A percentile compares a stretch with the other conserved stretches of the same genome.
phyloP scores from a whole-genome alignment of 2,329 filamentous ascomycete species.

The Epichloe elymi region DNA sequence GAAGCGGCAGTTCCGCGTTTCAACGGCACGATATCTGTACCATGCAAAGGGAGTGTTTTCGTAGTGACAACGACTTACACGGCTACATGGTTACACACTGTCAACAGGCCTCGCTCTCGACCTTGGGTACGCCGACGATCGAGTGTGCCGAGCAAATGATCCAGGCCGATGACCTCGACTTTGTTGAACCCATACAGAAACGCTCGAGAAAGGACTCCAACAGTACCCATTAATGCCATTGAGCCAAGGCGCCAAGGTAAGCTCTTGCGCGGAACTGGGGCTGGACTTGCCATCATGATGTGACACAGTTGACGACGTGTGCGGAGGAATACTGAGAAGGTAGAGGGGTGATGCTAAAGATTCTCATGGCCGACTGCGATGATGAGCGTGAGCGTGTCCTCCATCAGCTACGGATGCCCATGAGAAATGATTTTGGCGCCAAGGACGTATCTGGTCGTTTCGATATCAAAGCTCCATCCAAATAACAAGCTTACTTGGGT shows the following conservation, averaged over 20 bases:
- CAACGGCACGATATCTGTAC: too few relatives aligned
- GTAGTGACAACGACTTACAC: slow-evolving; percentile 16
- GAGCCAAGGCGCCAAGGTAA: slow-evolving; percentile 62
- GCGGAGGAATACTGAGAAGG: not conserved
- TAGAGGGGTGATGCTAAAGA: not conserved
- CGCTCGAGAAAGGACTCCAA: slow-evolving; percentile 54
- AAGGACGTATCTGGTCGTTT: not conserved
- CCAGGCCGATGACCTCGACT: slow-evolving; percentile 64
- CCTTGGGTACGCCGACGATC: slow-evolving; percentile 55
- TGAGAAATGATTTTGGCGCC: not conserved
- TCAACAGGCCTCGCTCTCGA: slow-evolving; percentile 67
- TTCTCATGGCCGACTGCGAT: slow-evolving; percentile 1
- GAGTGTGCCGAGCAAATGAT: slow-evolving; percentile 60
- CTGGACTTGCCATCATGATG: slow-evolving; percentile 10
- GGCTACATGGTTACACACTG: slow-evolving; percentile 38
- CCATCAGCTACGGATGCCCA: not conserved
- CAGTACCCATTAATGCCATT: slow-evolving; percentile 59
- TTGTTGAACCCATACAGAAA: slow-evolving; percentile 67
- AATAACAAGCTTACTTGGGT: too few relatives aligned
- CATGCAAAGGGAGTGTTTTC: too few relatives aligned
- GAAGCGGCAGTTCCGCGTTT: not conserved
- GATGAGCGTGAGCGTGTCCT: not conserved
- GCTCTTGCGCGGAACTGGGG: slow-evolving; percentile 33
- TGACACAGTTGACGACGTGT: not conserved
- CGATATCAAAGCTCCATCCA: not conserved